phyloP scores from a whole-genome alignment of 2,329 filamentous ascomycete genomes.

The Aspergillus sp. region DNA sequence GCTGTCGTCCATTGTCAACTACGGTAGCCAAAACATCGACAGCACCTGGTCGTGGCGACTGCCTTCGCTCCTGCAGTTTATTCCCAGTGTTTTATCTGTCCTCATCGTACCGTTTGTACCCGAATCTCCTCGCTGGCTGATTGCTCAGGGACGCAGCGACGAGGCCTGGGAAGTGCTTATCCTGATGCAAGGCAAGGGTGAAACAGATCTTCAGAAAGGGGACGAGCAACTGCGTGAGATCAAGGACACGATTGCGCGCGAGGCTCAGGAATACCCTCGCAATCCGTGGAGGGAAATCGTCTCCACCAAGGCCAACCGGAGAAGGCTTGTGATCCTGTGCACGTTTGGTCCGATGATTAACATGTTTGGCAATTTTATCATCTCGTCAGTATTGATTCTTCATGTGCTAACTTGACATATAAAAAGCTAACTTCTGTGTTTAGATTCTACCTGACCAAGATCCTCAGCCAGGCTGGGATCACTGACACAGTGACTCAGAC shows the following conservation, averaged over 20 bases:
- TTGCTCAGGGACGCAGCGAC: background rate
- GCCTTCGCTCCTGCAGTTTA: background rate
- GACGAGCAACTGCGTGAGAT: background rate
- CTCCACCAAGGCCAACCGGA: background rate
- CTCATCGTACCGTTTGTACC: background rate
- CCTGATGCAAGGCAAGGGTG: background rate
- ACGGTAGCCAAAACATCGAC: background rate
- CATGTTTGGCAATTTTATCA: background rate
- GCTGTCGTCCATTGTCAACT: background rate
- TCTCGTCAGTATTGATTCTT: background rate
- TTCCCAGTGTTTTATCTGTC: background rate
- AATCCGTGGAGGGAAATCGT: background rate
- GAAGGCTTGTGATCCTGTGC: background rate
- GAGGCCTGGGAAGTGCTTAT: constrained; percentile 1
- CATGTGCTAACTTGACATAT: background rate
- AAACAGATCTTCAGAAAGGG: background rate
- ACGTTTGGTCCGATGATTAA: background rate
- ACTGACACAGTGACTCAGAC: background rate
- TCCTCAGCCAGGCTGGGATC: background rate
- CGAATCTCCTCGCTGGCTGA: constrained; percentile 4
- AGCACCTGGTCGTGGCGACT: constrained; percentile 7
- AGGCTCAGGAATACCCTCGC: background rate
- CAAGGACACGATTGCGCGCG: background rate
- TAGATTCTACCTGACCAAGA: background rate
- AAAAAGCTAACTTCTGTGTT: background rate